Evolutionary conservation across 1,139 yeast species (phyloP).

Genomic region (Debaryomycetaceae sp.): DNA sequence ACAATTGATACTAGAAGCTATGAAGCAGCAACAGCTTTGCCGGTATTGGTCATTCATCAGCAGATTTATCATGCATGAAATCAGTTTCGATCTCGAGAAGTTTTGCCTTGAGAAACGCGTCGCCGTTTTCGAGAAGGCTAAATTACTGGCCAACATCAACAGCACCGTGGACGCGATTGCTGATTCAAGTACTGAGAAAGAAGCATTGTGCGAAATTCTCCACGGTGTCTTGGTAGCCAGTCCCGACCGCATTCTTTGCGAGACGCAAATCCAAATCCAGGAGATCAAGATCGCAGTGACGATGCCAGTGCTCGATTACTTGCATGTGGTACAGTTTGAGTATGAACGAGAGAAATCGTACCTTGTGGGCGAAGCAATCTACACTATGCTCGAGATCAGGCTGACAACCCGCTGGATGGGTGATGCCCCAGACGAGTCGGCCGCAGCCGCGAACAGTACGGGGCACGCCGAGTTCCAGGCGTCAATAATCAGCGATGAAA

Average conservation of each 20-base stretch:
- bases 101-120: slow-evolving; percentile 21
- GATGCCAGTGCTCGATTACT: slow-evolving; percentile 38
- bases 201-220: no score
- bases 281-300: slow-evolving; percentile 37
- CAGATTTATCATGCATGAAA: slow-evolving; percentile 11
- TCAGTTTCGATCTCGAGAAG: slow-evolving; percentile 26
- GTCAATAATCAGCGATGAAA: slow-evolving; percentile 26
- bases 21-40: slow-evolving; percentile 5
- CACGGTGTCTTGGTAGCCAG: no score
- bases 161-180: no score
- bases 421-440: no score
- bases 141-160: no score
- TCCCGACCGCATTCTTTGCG: no score
- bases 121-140: slow-evolving; percentile 13
- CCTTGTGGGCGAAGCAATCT: slow-evolving; percentile 55
- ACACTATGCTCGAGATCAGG: slow-evolving; percentile 29
- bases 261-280: slow-evolving; percentile 1
- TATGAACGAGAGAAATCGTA: slow-evolving; percentile 30
- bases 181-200: no score
- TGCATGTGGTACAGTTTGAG: slow-evolving; percentile 39
- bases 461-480: no score
- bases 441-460: no score
- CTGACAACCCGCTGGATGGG: slow-evolving; percentile 39
- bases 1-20: slow-evolving; percentile 2
- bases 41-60: slow-evolving; percentile 18